These are phyloP conservation scores for Aspergillus texensis DNA, from an alignment of 2,329 filamentous ascomycete genomes.

Conservation along the genomic window DNA sequence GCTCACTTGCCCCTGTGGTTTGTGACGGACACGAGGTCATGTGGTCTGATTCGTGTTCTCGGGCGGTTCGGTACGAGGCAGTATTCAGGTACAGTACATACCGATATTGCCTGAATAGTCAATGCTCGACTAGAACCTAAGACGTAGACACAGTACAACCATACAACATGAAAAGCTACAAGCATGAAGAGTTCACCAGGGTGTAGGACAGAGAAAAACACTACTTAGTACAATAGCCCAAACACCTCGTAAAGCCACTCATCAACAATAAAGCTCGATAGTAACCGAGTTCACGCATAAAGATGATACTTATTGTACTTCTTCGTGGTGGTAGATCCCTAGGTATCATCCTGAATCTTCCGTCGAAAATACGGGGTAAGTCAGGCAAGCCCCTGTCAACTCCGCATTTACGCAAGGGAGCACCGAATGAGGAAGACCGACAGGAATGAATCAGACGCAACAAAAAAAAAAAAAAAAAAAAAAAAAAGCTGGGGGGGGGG, in stretches of 20 bases:
- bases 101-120: no score
- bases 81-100: background rate
- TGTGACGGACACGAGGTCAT: constrained; percentile 13
- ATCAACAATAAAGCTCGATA: background rate
- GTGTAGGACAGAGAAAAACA: background rate
- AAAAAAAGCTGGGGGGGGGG: background rate
- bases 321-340: background rate
- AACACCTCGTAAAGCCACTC: no score
- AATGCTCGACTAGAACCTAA: no score
- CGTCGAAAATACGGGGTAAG: constrained; percentile 1
- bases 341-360: constrained; percentile 1
- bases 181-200: no score
- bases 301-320: background rate
- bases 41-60: constrained; percentile 2
- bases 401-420: no score
- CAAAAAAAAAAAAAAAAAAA: background rate
- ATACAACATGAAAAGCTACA: background rate
- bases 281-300: background rate
- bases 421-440: no score
- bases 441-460: background rate
- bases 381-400: no score
- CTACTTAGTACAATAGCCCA: background rate
- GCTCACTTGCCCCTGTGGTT: constrained; percentile 12
- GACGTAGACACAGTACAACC: no score
- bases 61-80: background rate